A percentile compares a stretch with the other conserved stretches of the same genome.
Evolutionary conservation across 1,284 basidiomycete genomes (phyloP).

Genomic region (Boletus semigastroideus): DNA sequence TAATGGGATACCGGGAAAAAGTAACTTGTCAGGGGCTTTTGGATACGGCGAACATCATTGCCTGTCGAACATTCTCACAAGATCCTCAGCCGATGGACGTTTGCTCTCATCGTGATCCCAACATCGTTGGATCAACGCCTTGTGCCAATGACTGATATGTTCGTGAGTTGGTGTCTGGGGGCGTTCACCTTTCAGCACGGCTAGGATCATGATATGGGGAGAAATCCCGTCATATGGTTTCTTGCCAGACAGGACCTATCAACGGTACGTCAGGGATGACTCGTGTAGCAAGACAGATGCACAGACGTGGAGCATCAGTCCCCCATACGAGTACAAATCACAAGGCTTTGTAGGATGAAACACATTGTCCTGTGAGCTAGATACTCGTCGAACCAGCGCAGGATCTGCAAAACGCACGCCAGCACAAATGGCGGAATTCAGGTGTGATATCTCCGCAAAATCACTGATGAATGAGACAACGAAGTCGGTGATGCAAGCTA

Average conservation of each 20-base stretch:
- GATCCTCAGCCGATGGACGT: conserved; percentile 18
- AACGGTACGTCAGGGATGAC: conserved; percentile 10
- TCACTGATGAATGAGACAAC: conserved; percentile 38
- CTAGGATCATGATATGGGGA: neutral
- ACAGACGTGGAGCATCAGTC: conserved; percentile 30
- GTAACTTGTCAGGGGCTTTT: neutral
- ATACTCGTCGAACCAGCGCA: conserved; percentile 24
- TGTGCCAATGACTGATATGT: conserved; percentile 5
- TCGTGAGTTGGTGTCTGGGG: conserved; percentile 16
- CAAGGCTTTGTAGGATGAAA: conserved; percentile 26
- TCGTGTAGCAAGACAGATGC: neutral
- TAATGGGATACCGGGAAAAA: neutral
- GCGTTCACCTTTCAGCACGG: conserved; percentile 10
- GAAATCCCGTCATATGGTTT: conserved; percentile 20
- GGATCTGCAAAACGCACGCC: conserved; percentile 38
- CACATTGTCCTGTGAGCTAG: neutral
- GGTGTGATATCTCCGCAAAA: conserved; percentile 34
- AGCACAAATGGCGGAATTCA: conserved; percentile 33
- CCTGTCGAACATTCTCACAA: conserved; percentile 12
- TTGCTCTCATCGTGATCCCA: conserved; percentile 19
- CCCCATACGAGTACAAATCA: conserved; percentile 35
- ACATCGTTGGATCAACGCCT: conserved; percentile 17
- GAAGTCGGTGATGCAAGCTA: conserved; percentile 35
- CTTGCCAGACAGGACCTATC: conserved; percentile 25
- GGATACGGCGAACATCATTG: neutral